Conservation (phyloP, 108 stramenopile species). For the Heterococcus sp. region DNA sequence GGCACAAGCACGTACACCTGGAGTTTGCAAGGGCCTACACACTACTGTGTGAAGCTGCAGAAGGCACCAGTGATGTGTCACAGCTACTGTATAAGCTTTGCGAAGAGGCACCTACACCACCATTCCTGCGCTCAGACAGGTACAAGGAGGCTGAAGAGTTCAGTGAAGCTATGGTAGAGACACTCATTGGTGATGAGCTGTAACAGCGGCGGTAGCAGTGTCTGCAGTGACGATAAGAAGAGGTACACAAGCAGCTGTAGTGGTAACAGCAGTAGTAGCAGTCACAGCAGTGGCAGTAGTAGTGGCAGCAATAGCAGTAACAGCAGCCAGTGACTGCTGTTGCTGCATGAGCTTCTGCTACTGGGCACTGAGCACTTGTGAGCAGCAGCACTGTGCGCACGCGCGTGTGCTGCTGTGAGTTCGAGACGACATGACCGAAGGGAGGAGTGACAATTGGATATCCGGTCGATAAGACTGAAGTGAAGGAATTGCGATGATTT, state of each 20-base stretch:
- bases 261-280: too few species aligned
- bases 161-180: too few species aligned
- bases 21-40: constrained; percentile 46
- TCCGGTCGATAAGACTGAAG: neutral
- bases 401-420: neutral
- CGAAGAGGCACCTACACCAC: neutral
- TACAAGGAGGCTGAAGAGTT: neutral
- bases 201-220: too few species aligned
- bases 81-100: constrained; percentile 9
- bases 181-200: too few species aligned
- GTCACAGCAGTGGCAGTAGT: neutral
- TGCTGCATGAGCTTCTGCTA: neutral
- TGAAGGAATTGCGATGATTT: neutral
- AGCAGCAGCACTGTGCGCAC: neutral
- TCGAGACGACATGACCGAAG: neutral
- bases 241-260: too few species aligned
- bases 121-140: neutral
- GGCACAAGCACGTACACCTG: constrained; percentile 26
- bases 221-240: too few species aligned
- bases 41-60: constrained; percentile 5
- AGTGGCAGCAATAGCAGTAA: too few species aligned
- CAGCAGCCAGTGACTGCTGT: too few species aligned
- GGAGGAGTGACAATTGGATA: neutral
- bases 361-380: neutral
- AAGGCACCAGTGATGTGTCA: neutral